phyloP scores from a whole-genome alignment of 805 yeast species.

The Suhomyces prunicola region DNA sequence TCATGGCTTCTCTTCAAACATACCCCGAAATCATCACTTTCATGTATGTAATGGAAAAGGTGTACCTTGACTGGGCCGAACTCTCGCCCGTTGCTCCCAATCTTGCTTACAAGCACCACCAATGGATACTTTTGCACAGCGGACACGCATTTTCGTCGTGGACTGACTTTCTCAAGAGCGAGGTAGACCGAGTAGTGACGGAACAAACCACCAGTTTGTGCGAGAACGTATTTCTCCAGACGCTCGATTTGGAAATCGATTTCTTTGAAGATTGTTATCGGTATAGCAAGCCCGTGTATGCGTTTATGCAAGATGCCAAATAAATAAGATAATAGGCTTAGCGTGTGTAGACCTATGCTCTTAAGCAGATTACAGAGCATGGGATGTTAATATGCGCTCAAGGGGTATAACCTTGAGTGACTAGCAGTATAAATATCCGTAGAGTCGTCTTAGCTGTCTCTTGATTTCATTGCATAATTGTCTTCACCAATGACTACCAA shows the following conservation, averaged over 20 bases:
- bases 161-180: constrained; percentile 44
- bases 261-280: constrained; percentile 47
- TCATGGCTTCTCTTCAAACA: constrained; percentile 27
- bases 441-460: not conserved
- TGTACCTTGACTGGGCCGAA: constrained; percentile 53
- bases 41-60: constrained; percentile 47
- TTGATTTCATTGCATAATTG: no score
- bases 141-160: constrained; percentile 47
- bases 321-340: not conserved
- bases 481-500: constrained; percentile 32
- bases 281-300: not conserved
- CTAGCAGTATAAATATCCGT: not conserved
- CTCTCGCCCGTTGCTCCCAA: constrained; percentile 15
- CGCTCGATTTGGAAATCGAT: constrained; percentile 39
- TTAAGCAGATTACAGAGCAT: not conserved
- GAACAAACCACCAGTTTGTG: constrained; percentile 14
- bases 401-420: not conserved
- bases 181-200: constrained; percentile 39
- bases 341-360: not conserved
- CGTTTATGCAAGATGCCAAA: not conserved
- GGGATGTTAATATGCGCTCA: not conserved
- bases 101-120: constrained; percentile 45
- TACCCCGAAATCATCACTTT: constrained; percentile 45
- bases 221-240: constrained; percentile 27
- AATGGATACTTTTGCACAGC: constrained; percentile 52